A percentile compares a stretch with the other conserved stretches of the same genome.
Conservation (phyloP, 192 early-diverging fungal genomes). For the Entophlyctis luteolus region DNA sequence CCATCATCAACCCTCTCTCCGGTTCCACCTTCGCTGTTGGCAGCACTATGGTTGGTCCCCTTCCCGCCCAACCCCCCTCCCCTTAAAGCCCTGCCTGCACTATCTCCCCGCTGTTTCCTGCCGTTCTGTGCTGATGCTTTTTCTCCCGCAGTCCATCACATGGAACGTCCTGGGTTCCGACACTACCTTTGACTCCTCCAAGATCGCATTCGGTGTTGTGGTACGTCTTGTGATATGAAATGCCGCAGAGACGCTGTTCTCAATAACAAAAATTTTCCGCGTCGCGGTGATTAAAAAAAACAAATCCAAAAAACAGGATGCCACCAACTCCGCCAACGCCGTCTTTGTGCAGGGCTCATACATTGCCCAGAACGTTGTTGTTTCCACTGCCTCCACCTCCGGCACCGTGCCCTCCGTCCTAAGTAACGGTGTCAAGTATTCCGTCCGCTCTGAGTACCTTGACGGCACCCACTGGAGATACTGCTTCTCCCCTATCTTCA, state of each 20-base stretch:
- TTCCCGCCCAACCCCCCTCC: too few species aligned
- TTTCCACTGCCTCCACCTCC: background rate
- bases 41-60: background rate
- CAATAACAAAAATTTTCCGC: background rate
- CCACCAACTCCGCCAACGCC: constrained; percentile 6
- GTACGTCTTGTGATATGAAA: background rate
- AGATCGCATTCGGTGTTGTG: background rate
- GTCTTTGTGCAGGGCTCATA: background rate
- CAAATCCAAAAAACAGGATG: background rate
- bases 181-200: background rate
- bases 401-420: background rate
- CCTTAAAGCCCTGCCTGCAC: too few species aligned
- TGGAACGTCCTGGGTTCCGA: background rate
- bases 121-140: too few species aligned
- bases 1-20: background rate
- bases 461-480: background rate
- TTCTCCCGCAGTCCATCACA: too few species aligned
- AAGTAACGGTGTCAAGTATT: background rate
- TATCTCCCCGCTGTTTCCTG: too few species aligned
- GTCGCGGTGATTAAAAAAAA: too few species aligned
- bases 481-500: too few species aligned
- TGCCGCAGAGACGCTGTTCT: too few species aligned
- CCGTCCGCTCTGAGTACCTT: background rate
- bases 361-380: background rate
- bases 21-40: background rate